Conservation (phyloP, 257 asterid species). For the Salvia splendens region DNA sequence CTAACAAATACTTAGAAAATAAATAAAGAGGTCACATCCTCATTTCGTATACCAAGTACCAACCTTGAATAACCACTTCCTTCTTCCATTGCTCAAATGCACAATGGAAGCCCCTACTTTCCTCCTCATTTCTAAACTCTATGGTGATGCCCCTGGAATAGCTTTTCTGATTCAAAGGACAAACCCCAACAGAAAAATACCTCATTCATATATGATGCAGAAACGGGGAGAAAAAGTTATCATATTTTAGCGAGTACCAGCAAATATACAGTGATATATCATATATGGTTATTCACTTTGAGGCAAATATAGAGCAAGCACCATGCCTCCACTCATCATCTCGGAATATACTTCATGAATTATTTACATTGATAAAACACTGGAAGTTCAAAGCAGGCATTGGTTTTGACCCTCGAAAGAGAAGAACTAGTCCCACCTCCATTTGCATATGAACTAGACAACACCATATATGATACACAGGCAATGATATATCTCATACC, state of each 20-base stretch:
- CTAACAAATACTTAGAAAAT: constrained; percentile 8
- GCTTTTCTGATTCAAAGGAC: constrained; percentile 69
- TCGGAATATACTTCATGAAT: not conserved
- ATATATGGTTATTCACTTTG: not conserved
- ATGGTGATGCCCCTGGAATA: constrained; percentile 87
- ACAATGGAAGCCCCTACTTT: constrained; percentile 85
- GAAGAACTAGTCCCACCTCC: no score
- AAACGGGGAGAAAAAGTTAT: not conserved
- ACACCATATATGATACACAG: no score
- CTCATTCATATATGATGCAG: constrained; percentile 31
- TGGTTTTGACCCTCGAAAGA: no score
- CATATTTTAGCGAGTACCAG: constrained; percentile 11
- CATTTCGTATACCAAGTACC: constrained; percentile 50
- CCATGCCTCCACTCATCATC: constrained; percentile 3
- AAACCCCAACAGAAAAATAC: constrained; percentile 38
- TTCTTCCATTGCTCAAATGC: constrained; percentile 97
- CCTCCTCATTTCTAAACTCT: constrained; percentile 88
- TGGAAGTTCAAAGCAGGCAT: not conserved
- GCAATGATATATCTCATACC: no score
- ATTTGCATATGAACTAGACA: no score
- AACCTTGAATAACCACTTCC: constrained; percentile 79
- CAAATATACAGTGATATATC: not conserved
- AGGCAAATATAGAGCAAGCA: constrained; percentile 15
- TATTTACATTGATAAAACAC: not conserved
- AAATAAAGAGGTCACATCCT: constrained; percentile 22